These are phyloP conservation scores for Curvularia verruculosa DNA, from an alignment of 2,329 filamentous ascomycete genomes.

Conservation along the genomic window DNA sequence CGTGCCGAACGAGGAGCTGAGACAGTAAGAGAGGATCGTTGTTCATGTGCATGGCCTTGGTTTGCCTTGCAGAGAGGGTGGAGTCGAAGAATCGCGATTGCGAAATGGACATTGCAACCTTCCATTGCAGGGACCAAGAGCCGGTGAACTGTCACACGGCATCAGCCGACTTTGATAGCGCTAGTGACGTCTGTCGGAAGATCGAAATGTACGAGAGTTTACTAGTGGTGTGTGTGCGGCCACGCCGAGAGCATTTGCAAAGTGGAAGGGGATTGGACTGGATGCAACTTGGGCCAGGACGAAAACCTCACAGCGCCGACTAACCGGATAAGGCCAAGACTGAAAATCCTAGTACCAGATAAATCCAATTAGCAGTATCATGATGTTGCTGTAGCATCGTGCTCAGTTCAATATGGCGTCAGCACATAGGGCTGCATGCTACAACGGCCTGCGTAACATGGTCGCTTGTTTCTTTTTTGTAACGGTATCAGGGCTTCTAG, in stretches of 20 bases:
- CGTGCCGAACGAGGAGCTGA: not conserved
- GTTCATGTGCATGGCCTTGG: not conserved
- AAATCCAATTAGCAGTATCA: slow-evolving; percentile 9
- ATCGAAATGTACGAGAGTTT: not conserved
- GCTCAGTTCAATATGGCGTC: not conserved
- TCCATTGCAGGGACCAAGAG: slow-evolving; percentile 9
- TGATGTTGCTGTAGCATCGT: slow-evolving; percentile 8
- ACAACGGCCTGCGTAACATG: not conserved
- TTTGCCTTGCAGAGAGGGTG: slow-evolving; percentile 1
- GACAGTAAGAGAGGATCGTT: not conserved
- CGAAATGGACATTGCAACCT: slow-evolving; percentile 8
- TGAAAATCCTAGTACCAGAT: not conserved
- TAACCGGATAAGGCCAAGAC: not conserved
- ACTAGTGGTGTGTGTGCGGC: slow-evolving; percentile 3
- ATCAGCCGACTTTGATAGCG: not conserved
- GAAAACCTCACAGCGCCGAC: slow-evolving; percentile 5
- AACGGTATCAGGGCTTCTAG: not conserved
- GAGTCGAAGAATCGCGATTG: slow-evolving; percentile 4
- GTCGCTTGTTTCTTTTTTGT: not conserved
- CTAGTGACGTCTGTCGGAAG: slow-evolving; percentile 5
- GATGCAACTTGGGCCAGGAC: slow-evolving; percentile 10
- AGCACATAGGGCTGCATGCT: slow-evolving; percentile 18
- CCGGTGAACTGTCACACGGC: slow-evolving; percentile 12
- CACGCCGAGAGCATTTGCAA: not conserved
- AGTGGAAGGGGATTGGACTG: slow-evolving; percentile 1